Percentiles rank a stretch among this genome's conserved stretches.
phyloP scores from a whole-genome alignment of 106 monocot genomes.

The Allium fistulosum region DNA sequence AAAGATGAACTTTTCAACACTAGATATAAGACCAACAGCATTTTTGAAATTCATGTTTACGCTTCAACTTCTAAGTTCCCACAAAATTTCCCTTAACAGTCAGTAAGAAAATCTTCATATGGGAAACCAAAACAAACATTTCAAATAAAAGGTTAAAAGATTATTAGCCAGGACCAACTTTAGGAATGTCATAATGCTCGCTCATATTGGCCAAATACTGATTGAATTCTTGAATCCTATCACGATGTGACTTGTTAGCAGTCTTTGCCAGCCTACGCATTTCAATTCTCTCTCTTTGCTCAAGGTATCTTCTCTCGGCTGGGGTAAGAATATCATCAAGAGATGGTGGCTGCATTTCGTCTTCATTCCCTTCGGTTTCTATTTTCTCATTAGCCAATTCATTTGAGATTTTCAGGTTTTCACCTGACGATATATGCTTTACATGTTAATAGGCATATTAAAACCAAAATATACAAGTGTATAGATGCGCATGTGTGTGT shows the following conservation, averaged over 20 bases:
- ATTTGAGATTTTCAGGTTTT: slow-evolving; percentile 2
- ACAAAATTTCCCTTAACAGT: too few species aligned
- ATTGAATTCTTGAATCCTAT: slow-evolving; percentile 83
- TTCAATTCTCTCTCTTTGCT: slow-evolving; percentile 75
- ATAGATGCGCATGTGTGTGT: too few species aligned
- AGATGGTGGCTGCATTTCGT: slow-evolving; percentile 13
- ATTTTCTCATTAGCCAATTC: slow-evolving; percentile 22
- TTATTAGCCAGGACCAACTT: slow-evolving; percentile 89
- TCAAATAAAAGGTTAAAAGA: too few species aligned
- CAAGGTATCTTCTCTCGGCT: slow-evolving; percentile 78
- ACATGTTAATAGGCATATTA: not conserved
- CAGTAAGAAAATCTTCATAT: too few species aligned
- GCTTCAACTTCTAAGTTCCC: too few species aligned
- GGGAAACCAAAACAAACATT: too few species aligned
- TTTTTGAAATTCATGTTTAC: too few species aligned
- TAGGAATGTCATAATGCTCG: slow-evolving; percentile 98
- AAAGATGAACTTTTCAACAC: too few species aligned
- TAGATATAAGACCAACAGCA: too few species aligned
- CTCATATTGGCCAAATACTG: slow-evolving; percentile 90
- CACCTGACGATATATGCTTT: slow-evolving; percentile 25
- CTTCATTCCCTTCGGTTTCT: slow-evolving; percentile 24
- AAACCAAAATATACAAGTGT: not conserved
- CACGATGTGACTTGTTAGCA: slow-evolving; percentile 85
- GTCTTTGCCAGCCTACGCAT: slow-evolving; percentile 56
- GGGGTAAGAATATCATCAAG: slow-evolving; percentile 64